phyloP scores from a whole-genome alignment of 805 yeast species.

The Blastobotrys attinorum region DNA sequence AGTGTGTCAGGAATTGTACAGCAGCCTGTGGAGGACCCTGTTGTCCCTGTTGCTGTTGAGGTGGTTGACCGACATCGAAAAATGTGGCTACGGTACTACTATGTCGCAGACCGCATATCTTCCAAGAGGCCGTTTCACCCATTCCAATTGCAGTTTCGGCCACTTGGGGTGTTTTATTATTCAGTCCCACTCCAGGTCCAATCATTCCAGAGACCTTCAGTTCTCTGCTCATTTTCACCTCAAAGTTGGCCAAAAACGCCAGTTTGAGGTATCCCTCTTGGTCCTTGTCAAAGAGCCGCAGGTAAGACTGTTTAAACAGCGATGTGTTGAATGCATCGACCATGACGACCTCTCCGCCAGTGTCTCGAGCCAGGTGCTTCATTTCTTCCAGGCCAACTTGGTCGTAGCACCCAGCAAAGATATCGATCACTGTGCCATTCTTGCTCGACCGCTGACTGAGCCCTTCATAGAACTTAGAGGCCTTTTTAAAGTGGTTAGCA shows the following conservation, averaged over 20 bases:
- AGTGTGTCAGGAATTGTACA: constrained; percentile 72
- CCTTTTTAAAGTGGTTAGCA: constrained; percentile 82
- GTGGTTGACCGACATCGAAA: constrained; percentile 50
- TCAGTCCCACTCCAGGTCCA: constrained; percentile 74
- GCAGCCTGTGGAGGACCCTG: constrained; percentile 19
- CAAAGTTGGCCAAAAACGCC: constrained; percentile 73
- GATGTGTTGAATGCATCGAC: constrained; percentile 92
- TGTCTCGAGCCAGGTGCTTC: constrained; percentile 70
- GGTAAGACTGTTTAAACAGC: constrained; percentile 82
- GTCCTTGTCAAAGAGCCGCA: constrained; percentile 81
- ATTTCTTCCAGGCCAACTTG: constrained; percentile 92
- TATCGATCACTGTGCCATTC: constrained; percentile 75
- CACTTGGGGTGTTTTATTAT: constrained; percentile 48
- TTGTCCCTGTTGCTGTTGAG: background rate
- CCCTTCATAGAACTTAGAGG: constrained; percentile 67
- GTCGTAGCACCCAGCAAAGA: constrained; percentile 93
- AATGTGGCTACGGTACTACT: constrained; percentile 73
- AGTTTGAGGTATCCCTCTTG: constrained; percentile 72
- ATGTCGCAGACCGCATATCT: constrained; percentile 69
- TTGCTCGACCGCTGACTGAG: constrained; percentile 62
- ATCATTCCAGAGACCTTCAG: constrained; percentile 79
- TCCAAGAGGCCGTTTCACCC: constrained; percentile 82
- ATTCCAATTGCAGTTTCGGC: constrained; percentile 84
- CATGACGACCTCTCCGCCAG: constrained; percentile 83
- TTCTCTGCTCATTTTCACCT: constrained; percentile 74